Percentiles rank a stretch among this genome's conserved stretches.
Conservation (phyloP, 177 flowering plant species). For the Telopea speciosissima region DNA sequence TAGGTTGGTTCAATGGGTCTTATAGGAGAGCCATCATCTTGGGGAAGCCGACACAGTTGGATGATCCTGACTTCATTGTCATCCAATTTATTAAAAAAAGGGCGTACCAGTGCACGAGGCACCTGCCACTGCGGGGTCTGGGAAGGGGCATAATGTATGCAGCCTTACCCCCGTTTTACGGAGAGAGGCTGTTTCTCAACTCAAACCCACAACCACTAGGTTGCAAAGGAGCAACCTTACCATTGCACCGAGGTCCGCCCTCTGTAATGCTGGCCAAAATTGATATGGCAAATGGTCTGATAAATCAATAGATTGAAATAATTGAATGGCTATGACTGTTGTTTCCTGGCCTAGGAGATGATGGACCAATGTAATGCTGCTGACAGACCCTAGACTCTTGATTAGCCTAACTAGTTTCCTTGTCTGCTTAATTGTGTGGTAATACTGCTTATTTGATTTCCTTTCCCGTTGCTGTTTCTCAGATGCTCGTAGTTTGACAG, state of each 20-base stretch:
- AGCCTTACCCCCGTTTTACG: too few relatives aligned
- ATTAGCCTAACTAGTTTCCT: background rate
- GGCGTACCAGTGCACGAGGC: too few relatives aligned
- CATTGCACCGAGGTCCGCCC: too few relatives aligned
- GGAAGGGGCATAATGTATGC: too few relatives aligned
- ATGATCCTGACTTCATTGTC: background rate
- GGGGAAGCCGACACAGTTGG: background rate
- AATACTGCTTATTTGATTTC: background rate
- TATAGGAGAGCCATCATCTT: background rate
- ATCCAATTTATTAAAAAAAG: background rate
- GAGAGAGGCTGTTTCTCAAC: too few relatives aligned
- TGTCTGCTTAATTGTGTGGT: background rate
- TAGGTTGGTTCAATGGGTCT: background rate
- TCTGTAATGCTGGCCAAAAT: background rate
- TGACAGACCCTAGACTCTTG: background rate
- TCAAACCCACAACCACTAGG: too few relatives aligned
- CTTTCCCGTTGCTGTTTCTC: slow-evolving; percentile 12
- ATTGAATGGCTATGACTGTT: background rate
- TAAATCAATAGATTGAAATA: background rate
- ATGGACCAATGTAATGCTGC: background rate
- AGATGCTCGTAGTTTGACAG: slow-evolving; percentile 71
- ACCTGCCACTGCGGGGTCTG: too few relatives aligned
- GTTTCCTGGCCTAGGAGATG: background rate
- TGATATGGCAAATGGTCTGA: background rate
- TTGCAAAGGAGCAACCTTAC: too few relatives aligned